Evolutionary conservation across 148 eudicot genomes (phyloP), one percentile per base, ranked within the genome.

Genomic region (Silene uniflora): DNA sequence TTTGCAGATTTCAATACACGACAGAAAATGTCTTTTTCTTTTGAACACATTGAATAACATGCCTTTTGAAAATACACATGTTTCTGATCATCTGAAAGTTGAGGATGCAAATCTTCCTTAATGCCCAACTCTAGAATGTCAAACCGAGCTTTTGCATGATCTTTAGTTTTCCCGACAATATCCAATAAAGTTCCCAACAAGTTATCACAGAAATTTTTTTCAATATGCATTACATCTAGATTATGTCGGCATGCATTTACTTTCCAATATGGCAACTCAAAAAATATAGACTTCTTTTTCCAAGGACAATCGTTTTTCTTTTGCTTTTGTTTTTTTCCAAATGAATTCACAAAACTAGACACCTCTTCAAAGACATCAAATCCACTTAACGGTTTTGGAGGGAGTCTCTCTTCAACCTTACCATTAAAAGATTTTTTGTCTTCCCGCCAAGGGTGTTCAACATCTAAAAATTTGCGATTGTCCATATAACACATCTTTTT

Each of bases 111-210:
- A 14, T 8, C 3, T 52, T 52, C 56, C 16, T 4, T 52, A 52
- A 52, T 52, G 14, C 56, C 56, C 14, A 69, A 6, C 1, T 77
- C 44, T 10, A 32, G 9, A 4, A 78, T 65, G 21, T 78, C 76
- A 35, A 44, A 16, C 32, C 76, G 46, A 52, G 66, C 73, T 13
- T 78, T 72, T 24, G 44, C 32, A 67, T 73, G 64, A 65, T 55
- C 81, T 39, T 73, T 78, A 3, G 56, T 21, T 72, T 66, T 78
- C 1, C 47, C 67, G 9, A 19, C 3, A 14, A 72, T 47, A 19
- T 73, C 66, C 22, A 73, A 60, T 39, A 73, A 35, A 17, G 67
- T 73, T 52, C 55, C 66, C 12, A 73, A 32, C 27, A 71, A 32
- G 9, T 17, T 72, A 54, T 71, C 62, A 18, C 22, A 58, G 0